Evolutionary conservation across 192 early-diverging fungal species (phyloP), one percentile per base, ranked within the genome.

Genomic region (Gryganskiella cystojenkinii): DNA sequence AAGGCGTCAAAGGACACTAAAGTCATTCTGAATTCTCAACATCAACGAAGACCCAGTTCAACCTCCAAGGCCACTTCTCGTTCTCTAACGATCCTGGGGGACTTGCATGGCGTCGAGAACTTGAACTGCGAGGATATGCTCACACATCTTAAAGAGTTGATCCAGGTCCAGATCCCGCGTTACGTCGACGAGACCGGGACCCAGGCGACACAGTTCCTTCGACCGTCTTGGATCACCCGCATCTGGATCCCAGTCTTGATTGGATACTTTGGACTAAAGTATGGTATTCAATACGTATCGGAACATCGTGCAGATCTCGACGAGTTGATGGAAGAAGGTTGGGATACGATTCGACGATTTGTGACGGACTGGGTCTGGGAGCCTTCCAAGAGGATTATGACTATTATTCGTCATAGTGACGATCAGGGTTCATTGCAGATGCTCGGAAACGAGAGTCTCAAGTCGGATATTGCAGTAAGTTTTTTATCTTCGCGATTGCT

Each of bases 321-420:
- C 4, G 56, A 74, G 28, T 81, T 85, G 85, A 20, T 87, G 30
- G 47, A 78, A 8, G 85, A 89, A 61, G 82, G 74, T 13, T 73
- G 73, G 51, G 79, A 76, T 3, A 95, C 95, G 2, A 71, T 81
- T 11, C 81, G 68, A 27, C 83, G 90, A 63, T 94, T 95, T 69
- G 80, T 88, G 15, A 64, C 80, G 5, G 90, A 95, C 80, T 98
- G 93, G 89, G 85, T 98, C 19, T 83, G 91, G 56, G 83, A 87
- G 30, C 96, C 96, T 1, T 69, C 93, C 9, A 58, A 82, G 24
- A 82, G 90, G 52, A 88, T 95, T 30, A 92, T 89, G 72, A 84
- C 87, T 33, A 96, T 94, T 11, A 92, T 98, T 37, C 87, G 95
- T 37, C 92, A 95, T 54, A 85, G 85, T 43, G 92, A 95, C 52